Evolutionary conservation across 306 rosid species (phyloP).

Genomic region (Cyclanthera cordifolia): DNA sequence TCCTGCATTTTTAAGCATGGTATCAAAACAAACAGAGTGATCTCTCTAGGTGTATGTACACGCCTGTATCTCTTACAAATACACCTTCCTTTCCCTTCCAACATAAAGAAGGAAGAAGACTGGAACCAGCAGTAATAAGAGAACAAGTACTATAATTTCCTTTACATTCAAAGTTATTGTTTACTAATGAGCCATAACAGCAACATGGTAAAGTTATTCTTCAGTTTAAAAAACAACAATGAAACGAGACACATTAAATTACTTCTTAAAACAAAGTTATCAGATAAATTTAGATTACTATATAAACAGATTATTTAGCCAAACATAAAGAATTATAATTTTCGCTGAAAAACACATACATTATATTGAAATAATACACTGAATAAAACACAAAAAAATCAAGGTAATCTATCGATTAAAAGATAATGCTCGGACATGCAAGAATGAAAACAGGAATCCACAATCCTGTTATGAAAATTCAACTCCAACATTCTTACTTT

Average conservation of each 20-base stretch:
- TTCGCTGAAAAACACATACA: not conserved
- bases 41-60: not conserved
- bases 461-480: not conserved
- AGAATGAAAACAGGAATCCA: not conserved
- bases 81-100: not conserved
- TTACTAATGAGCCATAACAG: not conserved
- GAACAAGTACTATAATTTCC: not conserved
- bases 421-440: not conserved
- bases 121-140: not conserved
- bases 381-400: not conserved
- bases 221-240: not conserved
- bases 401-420: not conserved
- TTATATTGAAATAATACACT: not conserved
- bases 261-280: not conserved
- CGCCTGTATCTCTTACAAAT: not conserved
- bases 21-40: conserved; percentile 8
- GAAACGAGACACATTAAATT: not conserved
- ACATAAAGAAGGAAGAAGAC: not conserved
- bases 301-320: not conserved
- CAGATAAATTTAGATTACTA: not conserved
- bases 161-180: not conserved
- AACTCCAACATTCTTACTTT: not conserved
- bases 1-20: conserved; percentile 48
- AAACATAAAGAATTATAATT: not conserved
- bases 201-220: not conserved